Base-by-base conservation (phyloP, 1,284 basidiomycete species). In the Tilletia walkeri region DNA sequence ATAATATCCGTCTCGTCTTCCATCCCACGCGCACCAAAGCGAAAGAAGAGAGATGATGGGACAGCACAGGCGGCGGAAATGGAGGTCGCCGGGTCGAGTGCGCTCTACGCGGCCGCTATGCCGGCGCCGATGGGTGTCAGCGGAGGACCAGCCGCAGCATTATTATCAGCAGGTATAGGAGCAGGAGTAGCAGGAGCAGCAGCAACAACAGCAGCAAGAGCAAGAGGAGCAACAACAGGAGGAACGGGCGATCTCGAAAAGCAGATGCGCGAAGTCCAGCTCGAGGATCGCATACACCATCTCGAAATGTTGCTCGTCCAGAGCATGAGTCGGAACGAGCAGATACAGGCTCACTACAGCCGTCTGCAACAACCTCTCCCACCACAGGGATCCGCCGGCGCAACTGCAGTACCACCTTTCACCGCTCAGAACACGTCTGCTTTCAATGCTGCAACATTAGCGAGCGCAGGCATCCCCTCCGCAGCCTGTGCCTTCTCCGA, bases 301-400 rank as follows among this genome's bases (percentile, higher is more conserved):
- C 59, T 63, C 34, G 59, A 63, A n/a, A 63, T 63, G 59, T 38
- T 63, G 12, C 34, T 63, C 5, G 59, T 63, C 4, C 59, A 63
- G n/a, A 38, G 34, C 34, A 63, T 63, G 59, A 63, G 39, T 38
- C 59, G 59, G 12, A 63, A 63, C 34, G 59, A 63, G 34, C 59
- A 63, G n/a, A 63, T 63, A 36, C 59, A 63, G 36, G 30, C 59
- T 18, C 59, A 63, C 6, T 63, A 7, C 36, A 39, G 18, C 4
- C 59, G 59, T 34, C 20, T 53, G 50, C 36, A 34, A 5, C 36
- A 41, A 16, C 36, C 59, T 16, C 36, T 5, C 36, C 59, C 6
- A 12, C 36, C 7, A 14, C 9, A 12, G 4, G 59, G 34, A 24
- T 34, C 18, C 30, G 59, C 36, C 30, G 12, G 9, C 10, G 7